Base-by-base conservation (phyloP, 768 basidiomycete genomes). In the Mycena sanguinolenta region DNA sequence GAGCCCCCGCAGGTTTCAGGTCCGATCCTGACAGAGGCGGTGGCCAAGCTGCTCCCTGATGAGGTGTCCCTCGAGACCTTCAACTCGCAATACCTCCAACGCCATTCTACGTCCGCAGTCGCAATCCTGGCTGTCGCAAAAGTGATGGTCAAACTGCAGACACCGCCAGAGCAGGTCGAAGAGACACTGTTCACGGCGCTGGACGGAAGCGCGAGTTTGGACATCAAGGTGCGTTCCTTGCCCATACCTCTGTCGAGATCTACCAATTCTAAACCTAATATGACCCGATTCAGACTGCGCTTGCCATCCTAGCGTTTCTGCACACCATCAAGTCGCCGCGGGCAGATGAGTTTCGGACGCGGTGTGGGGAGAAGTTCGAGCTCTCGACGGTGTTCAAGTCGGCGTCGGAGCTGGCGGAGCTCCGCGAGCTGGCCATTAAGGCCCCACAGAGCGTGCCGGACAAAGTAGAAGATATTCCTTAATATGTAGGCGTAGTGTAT, bases 1-100 rank as follows among this genome's bases (percentile, higher is more conserved):
- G 81, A 89, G 76, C 71, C 80, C 63, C 79, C 83, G 0, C 79
- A 88, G 10, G 81, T 87, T 1, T 82, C 91, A 19, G 87, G 86
- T 9, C 75, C 86, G 0, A 78, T 90, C 12, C 81, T 95, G 60
- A 78, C 83, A 0, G 83, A 87, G 23, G 75, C 85, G 0, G 70
- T 92, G 19, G 62, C 83, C 1, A 79, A 83, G 50, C 75, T 95
- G 50, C 79, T 95, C 6, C 89, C 94, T 0, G 82, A 81, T 1
- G 87, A 87, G 30, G 71, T 90, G 2, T 85, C 90, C 0, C 75
- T 90, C n/a, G 90, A 92, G 49, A 86, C 85, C 0, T 92, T 86
- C 82, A 96, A 94, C 75, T 87, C 90, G 21, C 89, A 93, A 70
- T 95, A 91, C 78, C 85, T 95, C 16, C 93, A 96, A 76, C 83